phyloP scores from a whole-genome alignment of 805 yeast genomes.

The Ogataea henricii region DNA sequence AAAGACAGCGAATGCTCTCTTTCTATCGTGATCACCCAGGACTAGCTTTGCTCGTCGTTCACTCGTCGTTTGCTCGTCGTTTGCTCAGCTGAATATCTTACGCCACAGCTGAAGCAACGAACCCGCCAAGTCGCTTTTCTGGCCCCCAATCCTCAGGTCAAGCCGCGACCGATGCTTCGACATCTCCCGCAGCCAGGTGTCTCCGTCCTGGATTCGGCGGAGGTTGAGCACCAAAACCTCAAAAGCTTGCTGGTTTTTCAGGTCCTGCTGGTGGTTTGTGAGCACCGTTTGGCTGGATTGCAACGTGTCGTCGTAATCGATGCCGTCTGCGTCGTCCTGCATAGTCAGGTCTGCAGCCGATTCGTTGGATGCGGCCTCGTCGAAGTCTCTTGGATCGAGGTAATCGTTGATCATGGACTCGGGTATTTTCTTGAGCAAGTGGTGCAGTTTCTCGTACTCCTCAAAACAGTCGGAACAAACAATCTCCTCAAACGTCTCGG shows the following conservation, averaged over 20 bases:
- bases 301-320: conserved; percentile 6
- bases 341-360: background rate
- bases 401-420: conserved; percentile 1
- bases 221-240: conserved; percentile 3
- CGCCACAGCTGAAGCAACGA: background rate
- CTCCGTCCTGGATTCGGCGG: conserved; percentile 11
- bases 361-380: background rate
- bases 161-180: conserved; percentile 3
- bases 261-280: background rate
- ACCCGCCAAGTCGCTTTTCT: background rate
- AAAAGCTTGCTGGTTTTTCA: conserved; percentile 1
- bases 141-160: background rate
- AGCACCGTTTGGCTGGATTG: conserved; percentile 4
- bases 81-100: background rate
- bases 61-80: too few species aligned
- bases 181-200: conserved; percentile 1
- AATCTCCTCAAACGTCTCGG: conserved; percentile 46
- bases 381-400: conserved; percentile 1
- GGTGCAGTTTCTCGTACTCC: conserved; percentile 33
- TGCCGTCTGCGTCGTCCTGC: background rate
- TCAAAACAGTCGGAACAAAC: conserved; percentile 65
- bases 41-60: too few species aligned
- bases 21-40: too few species aligned
- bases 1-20: too few species aligned
- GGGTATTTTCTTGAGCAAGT: conserved; percentile 16